Base-by-base conservation (phyloP, 306 rosid species). In the Mucuna pruriens region DNA sequence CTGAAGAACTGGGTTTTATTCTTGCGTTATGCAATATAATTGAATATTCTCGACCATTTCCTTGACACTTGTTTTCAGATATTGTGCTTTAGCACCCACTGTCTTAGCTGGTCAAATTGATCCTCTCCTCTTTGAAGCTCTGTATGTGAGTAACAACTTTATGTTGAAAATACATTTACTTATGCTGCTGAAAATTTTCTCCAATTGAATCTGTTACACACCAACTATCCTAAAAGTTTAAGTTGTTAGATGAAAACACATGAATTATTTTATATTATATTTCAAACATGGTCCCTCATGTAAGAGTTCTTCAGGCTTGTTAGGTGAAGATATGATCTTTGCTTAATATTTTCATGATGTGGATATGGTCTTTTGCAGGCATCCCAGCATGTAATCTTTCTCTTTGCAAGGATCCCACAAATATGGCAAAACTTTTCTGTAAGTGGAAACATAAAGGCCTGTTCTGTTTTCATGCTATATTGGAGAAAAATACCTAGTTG, bases 361-460 rank as follows among this genome's bases (percentile, higher is more conserved):
- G 67, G 74, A 64, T 81, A 66, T 83, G 66, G 77, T 87, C 52
- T 84, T 48, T 88, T 85, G 54, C 91, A 95, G 99, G 98, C 97
- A 84, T 93, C 92, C 64, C 98, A 93, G 67, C 98, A 95, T 90
- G 96, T 85, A 38, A 88, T 95, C 80, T 95, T 95, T 83, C 98
- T 95, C 49, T 86, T 82, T 85, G 94, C 99, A 75, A 92, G 94
- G 92, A 88, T 95, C 80, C 99, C 99, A 22, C 99, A 95, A 88
- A 92, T 95, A 87, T 92, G 96, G 98, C 86, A 80, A 69, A 95
- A 95, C 86, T 95, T 93, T 72, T 90, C 97, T 51, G 98, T 95
- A 84, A 95, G 98, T 91, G 39, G 62, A 82, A 80, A 80, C 52
- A 74, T 42, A 5, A 83, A 71, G 26, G 22, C 63, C 68, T 48